Evolutionary conservation across 1,139 yeast species (phyloP).

Genomic region (Nadsonia starkeyi-henricii): DNA sequence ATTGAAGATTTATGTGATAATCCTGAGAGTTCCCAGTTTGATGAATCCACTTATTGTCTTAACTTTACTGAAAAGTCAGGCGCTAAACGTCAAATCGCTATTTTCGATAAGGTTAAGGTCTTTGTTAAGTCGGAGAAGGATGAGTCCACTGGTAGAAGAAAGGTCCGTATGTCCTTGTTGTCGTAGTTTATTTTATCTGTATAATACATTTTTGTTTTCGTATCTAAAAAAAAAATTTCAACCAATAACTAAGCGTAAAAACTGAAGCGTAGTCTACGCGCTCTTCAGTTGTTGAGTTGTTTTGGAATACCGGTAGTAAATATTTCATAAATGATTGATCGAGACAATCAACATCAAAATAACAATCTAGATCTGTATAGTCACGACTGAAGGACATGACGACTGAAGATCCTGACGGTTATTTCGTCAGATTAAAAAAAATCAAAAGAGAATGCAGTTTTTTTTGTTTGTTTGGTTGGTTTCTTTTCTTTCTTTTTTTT

Average conservation of each 20-base stretch:
- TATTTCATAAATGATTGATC: no score
- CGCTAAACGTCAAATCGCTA: slow-evolving; percentile 32
- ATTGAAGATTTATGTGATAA: slow-evolving; percentile 51
- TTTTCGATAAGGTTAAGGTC: slow-evolving; percentile 78
- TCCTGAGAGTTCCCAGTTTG: slow-evolving; percentile 52
- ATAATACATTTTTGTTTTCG: neutral
- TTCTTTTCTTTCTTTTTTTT: no score
- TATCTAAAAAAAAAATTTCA: neutral
- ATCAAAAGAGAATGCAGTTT: no score
- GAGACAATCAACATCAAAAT: no score
- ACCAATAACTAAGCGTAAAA: neutral
- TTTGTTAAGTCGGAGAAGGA: slow-evolving; percentile 72
- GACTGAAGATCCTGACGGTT: no score
- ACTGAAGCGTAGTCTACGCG: no score
- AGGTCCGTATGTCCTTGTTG: slow-evolving; percentile 49
- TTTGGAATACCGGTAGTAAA: no score
- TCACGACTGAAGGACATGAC: no score
- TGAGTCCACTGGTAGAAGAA: slow-evolving; percentile 83
- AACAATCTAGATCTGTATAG: no score
- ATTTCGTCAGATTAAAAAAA: no score
- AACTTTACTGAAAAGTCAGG: slow-evolving; percentile 31
- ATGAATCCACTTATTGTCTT: slow-evolving; percentile 66
- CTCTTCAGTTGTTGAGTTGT: no score
- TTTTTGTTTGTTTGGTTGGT: no score
- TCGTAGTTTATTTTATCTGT: neutral